phyloP scores from a whole-genome alignment of 495 filamentous ascomycete genomes.

The Penicillium maclennaniae region DNA sequence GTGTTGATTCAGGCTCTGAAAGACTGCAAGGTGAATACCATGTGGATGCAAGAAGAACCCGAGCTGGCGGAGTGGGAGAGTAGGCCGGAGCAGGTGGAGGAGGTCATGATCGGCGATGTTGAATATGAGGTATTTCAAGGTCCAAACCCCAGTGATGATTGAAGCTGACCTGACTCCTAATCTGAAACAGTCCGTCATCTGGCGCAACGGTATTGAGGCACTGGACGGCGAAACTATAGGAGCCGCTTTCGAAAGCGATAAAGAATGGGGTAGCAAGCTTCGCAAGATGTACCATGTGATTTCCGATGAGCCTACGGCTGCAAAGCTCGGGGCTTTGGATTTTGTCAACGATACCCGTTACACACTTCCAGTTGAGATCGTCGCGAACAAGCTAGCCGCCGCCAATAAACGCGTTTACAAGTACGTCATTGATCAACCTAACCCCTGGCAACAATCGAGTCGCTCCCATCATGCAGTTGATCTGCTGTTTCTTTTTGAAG shows the following conservation, averaged over 20 bases:
- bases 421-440: conserved; percentile 41
- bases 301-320: conserved; percentile 33
- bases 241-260: conserved; percentile 29
- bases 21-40: conserved; percentile 37
- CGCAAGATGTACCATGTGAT: conserved; percentile 38
- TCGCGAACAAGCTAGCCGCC: conserved; percentile 27
- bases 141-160: not conserved
- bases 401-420: conserved; percentile 32
- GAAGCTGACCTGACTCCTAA: not conserved
- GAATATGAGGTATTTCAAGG: conserved; percentile 33
- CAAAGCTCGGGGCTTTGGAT: conserved; percentile 36
- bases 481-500: conserved; percentile 40
- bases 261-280: conserved; percentile 27
- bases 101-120: conserved; percentile 40
- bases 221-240: conserved; percentile 27
- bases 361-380: conserved; percentile 32
- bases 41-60: conserved; percentile 39
- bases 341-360: conserved; percentile 36
- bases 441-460: conserved; percentile 43
- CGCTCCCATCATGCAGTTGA: conserved; percentile 45
- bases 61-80: conserved; percentile 32
- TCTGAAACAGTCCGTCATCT: conserved; percentile 35
- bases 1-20: conserved; percentile 28
- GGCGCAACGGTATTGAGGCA: conserved; percentile 38
- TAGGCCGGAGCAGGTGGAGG: conserved; percentile 31